A percentile compares a stretch with the other conserved stretches of the same genome.
Conservation (phyloP, 441 rosid genomes). For the Gossypium trilobum region DNA sequence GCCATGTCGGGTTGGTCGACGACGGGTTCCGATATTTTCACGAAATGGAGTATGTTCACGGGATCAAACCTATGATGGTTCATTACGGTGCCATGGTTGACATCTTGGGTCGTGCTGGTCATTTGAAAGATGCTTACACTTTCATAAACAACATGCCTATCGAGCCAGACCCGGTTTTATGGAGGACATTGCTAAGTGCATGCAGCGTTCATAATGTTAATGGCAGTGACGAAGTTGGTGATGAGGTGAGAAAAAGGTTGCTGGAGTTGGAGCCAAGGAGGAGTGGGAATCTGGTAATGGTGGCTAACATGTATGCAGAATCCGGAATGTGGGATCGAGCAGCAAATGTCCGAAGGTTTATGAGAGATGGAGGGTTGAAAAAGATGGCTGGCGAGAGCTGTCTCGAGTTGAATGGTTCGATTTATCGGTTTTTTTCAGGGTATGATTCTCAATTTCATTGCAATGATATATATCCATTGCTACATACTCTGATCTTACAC, state of each 20-base stretch:
- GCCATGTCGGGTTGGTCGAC: constrained; percentile 65
- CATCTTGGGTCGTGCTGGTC: constrained; percentile 59
- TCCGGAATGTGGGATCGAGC: constrained; percentile 75
- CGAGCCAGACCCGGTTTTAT: constrained; percentile 47
- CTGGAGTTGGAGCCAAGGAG: constrained; percentile 66
- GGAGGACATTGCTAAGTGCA: constrained; percentile 70
- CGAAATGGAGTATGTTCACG: constrained; percentile 52
- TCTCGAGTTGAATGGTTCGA: constrained; percentile 42
- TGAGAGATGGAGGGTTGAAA: constrained; percentile 48
- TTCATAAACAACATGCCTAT: constrained; percentile 42
- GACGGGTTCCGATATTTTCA: constrained; percentile 53
- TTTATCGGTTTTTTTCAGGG: constrained; percentile 58
- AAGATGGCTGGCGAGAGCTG: constrained; percentile 57
- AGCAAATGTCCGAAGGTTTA: constrained; percentile 42
- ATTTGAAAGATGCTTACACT: constrained; percentile 43
- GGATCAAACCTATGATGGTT: constrained; percentile 52
- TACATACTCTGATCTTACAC: constrained; percentile 39
- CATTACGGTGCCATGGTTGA: constrained; percentile 73
- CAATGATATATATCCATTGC: constrained; percentile 26
- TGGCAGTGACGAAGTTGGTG: constrained; percentile 33
- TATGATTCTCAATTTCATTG: constrained; percentile 28
- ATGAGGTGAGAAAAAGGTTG: constrained; percentile 45
- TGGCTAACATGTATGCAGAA: constrained; percentile 64
- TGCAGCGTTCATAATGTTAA: constrained; percentile 36
- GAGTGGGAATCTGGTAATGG: constrained; percentile 58